phyloP scores from a whole-genome alignment of 352 stramenopile genomes.

The Pythium apleroticum region DNA sequence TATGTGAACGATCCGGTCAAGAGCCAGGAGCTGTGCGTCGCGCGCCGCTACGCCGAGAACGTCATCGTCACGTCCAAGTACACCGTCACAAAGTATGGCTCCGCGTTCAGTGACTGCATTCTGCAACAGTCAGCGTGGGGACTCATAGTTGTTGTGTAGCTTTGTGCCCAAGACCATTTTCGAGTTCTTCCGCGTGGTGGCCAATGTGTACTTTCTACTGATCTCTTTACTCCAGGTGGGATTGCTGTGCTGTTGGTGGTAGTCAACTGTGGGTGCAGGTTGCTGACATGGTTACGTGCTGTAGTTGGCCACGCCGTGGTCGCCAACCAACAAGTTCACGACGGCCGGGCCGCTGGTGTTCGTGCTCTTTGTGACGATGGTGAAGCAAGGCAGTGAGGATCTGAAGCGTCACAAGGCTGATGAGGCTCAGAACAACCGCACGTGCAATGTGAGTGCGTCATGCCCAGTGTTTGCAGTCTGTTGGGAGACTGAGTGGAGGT shows the following conservation, averaged over 20 bases:
- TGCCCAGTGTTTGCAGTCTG: background rate
- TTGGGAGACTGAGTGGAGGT: background rate
- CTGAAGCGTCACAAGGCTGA: conserved; percentile 68
- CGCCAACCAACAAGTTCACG: conserved; percentile 69
- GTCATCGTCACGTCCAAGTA: conserved; percentile 92
- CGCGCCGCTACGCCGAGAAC: conserved; percentile 68
- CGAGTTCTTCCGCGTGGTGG: conserved; percentile 93
- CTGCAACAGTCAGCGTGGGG: too few species aligned
- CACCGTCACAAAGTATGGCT: conserved; percentile 62
- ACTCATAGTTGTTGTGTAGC: too few species aligned
- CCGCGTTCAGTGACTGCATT: too few species aligned
- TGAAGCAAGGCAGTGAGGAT: conserved; percentile 75
- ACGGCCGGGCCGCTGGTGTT: conserved; percentile 70
- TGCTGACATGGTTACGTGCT: background rate
- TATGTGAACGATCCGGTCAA: conserved; percentile 52
- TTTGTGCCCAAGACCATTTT: conserved; percentile 94
- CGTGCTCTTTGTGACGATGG: conserved; percentile 71
- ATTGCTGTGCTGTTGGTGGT: too few species aligned
- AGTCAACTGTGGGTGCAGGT: too few species aligned
- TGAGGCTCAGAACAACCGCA: conserved; percentile 49
- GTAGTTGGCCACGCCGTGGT: conserved; percentile 63
- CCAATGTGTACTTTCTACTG: conserved; percentile 95
- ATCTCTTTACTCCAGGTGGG: conserved; percentile 88
- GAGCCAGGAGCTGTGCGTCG: conserved; percentile 53
- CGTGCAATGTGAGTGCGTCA: conserved; percentile 36